phyloP scores from a whole-genome alignment of 345 rosid genomes.

The Ceriops decandra region DNA sequence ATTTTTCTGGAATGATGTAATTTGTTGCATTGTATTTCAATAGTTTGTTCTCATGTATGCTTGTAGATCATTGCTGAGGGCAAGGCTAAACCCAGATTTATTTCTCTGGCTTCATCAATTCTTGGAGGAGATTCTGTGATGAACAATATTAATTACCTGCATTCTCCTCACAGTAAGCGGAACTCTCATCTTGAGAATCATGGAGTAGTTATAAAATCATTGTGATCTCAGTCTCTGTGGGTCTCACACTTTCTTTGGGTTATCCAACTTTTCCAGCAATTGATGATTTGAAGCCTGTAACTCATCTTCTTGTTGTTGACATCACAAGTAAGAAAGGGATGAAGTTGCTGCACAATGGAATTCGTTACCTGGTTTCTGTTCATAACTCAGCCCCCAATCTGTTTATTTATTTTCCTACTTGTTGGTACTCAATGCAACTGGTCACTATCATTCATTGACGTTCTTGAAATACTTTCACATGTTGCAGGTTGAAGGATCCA shows the following conservation, averaged over 20 bases:
- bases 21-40: background rate
- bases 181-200: slow-evolving; percentile 10
- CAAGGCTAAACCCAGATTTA: slow-evolving; percentile 60
- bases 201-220: background rate
- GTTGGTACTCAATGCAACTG: background rate
- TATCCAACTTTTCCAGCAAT: slow-evolving; percentile 46
- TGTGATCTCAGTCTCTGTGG: background rate
- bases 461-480: slow-evolving; percentile 24
- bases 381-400: background rate
- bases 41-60: slow-evolving; percentile 18
- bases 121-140: slow-evolving; percentile 57
- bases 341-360: slow-evolving; percentile 81
- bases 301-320: slow-evolving; percentile 93
- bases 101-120: slow-evolving; percentile 60
- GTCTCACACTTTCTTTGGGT: slow-evolving; percentile 12
- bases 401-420: background rate
- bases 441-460: slow-evolving; percentile 18
- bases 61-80: slow-evolving; percentile 63
- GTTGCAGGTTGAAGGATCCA: slow-evolving; percentile 74
- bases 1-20: background rate
- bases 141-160: slow-evolving; percentile 70
- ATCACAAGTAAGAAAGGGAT: slow-evolving; percentile 66
- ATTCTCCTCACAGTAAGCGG: slow-evolving; percentile 79
- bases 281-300: slow-evolving; percentile 88
- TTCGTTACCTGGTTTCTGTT: slow-evolving; percentile 70